These are phyloP conservation scores for Xylogone sp. DNA, from an alignment of 2,329 filamentous ascomycete species.

Conservation along the genomic window DNA sequence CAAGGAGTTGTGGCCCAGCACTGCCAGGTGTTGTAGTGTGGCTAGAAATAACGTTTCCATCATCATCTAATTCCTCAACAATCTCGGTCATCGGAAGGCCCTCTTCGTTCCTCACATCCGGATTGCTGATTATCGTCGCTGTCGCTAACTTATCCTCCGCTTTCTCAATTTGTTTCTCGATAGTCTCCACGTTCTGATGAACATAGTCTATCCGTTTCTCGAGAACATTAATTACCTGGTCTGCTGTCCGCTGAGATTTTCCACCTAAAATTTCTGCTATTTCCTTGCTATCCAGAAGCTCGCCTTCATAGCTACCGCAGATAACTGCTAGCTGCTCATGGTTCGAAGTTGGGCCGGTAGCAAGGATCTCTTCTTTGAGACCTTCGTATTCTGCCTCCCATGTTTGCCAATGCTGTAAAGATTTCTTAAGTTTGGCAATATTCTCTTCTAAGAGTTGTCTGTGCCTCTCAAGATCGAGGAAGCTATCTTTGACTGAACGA, in stretches of 20 bases:
- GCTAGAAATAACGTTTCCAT: conserved; percentile 76
- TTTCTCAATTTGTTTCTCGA: conserved; percentile 64
- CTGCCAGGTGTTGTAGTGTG: conserved; percentile 65
- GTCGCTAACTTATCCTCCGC: conserved; percentile 68
- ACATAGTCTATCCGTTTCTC: conserved; percentile 85
- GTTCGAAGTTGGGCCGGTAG: conserved; percentile 37
- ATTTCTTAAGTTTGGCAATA: conserved; percentile 67
- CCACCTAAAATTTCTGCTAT: conserved; percentile 42
- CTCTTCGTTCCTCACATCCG: conserved; percentile 61
- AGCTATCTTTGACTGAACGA: conserved; percentile 29
- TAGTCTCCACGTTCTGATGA: conserved; percentile 69
- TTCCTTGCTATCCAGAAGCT: conserved; percentile 58
- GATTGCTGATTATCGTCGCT: conserved; percentile 54
- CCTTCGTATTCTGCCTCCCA: conserved; percentile 92
- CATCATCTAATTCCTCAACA: conserved; percentile 84
- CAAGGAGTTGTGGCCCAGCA: conserved; percentile 61
- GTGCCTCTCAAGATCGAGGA: conserved; percentile 71
- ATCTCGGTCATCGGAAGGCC: conserved; percentile 85
- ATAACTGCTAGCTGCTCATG: conserved; percentile 50
- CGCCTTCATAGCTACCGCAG: conserved; percentile 45
- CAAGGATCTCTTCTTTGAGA: conserved; percentile 75
- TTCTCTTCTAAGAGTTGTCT: conserved; percentile 72
- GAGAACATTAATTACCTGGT: conserved; percentile 65
- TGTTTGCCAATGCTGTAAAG: conserved; percentile 81
- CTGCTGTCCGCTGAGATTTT: conserved; percentile 45